These are phyloP conservation scores for Blastobotrys americana DNA, from an alignment of 805 yeast genomes.

Conservation along the genomic window DNA sequence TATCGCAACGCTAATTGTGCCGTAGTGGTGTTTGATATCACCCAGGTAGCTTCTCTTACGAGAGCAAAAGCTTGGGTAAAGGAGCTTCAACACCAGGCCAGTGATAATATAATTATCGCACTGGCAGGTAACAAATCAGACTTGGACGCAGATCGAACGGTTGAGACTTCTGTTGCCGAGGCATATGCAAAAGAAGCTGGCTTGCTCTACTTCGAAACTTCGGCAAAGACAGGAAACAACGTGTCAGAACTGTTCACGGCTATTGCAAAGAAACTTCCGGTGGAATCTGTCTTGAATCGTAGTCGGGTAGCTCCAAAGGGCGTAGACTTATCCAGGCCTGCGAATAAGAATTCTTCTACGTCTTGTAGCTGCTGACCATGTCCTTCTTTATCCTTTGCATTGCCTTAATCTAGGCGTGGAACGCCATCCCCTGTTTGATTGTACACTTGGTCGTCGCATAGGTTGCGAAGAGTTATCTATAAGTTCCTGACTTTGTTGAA, in stretches of 20 bases:
- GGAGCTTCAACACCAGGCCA: slow-evolving; percentile 81
- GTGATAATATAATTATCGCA: slow-evolving; percentile 65
- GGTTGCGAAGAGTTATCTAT: no score
- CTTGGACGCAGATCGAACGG: slow-evolving; percentile 42
- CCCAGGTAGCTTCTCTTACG: slow-evolving; percentile 54
- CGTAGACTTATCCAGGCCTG: slow-evolving; percentile 26
- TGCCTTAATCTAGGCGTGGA: no score
- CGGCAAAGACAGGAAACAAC: slow-evolving; percentile 68
- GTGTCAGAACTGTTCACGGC: slow-evolving; percentile 42
- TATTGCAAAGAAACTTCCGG: slow-evolving; percentile 43
- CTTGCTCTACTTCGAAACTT: slow-evolving; percentile 47
- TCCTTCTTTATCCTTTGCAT: not conserved
- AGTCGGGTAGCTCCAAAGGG: slow-evolving; percentile 27
- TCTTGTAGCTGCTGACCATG: slow-evolving; percentile 32
- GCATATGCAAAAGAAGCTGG: slow-evolving; percentile 51
- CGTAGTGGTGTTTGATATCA: slow-evolving; percentile 78
- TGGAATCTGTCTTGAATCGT: slow-evolving; percentile 29
- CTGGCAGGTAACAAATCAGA: slow-evolving; percentile 85
- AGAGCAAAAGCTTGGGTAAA: slow-evolving; percentile 88
- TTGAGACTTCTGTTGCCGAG: slow-evolving; percentile 35
- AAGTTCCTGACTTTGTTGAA: no score
- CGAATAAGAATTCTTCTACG: slow-evolving; percentile 18
- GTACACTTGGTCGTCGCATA: no score
- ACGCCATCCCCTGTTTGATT: no score
- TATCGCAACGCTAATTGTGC: slow-evolving; percentile 79